phyloP scores from a whole-genome alignment of 371 early-diverging fungal genomes.

The Saksenaea vasiformis region DNA sequence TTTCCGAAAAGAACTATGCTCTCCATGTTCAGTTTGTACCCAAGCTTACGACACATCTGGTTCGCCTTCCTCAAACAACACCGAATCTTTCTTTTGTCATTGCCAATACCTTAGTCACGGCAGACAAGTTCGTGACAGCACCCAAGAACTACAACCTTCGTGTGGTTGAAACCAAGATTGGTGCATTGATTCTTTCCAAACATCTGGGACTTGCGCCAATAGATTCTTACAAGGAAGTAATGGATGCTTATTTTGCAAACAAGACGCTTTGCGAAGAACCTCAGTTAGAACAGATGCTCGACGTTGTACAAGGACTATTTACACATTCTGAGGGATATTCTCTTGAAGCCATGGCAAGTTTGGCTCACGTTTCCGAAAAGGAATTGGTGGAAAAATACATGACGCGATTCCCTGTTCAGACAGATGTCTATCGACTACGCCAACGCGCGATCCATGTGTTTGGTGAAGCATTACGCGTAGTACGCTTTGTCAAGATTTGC shows the following conservation, averaged over 20 bases:
- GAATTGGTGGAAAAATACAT: slow-evolving; percentile 65
- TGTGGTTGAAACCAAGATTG: slow-evolving; percentile 91
- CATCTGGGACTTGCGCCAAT: slow-evolving; percentile 45
- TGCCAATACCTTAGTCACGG: slow-evolving; percentile 85
- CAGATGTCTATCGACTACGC: slow-evolving; percentile 76
- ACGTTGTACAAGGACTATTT: slow-evolving; percentile 39
- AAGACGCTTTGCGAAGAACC: slow-evolving; percentile 32
- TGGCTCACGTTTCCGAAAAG: slow-evolving; percentile 53
- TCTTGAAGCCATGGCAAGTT: slow-evolving; percentile 64
- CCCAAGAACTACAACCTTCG: slow-evolving; percentile 91
- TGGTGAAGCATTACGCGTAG: slow-evolving; percentile 83
- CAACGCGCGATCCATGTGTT: slow-evolving; percentile 85
- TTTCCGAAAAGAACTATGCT: slow-evolving; percentile 71
- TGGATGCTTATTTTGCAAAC: slow-evolving; percentile 58
- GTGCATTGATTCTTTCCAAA: slow-evolving; percentile 69
- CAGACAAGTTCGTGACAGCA: slow-evolving; percentile 89
- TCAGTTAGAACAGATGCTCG: slow-evolving; percentile 48
- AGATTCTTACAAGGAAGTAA: slow-evolving; percentile 67
- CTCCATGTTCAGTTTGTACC: slow-evolving; percentile 89
- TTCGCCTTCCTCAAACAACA: slow-evolving; percentile 57
- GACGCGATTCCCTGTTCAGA: slow-evolving; percentile 66
- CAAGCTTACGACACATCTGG: slow-evolving; percentile 63
- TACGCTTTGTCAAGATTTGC: slow-evolving; percentile 75
- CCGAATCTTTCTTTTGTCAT: slow-evolving; percentile 80
- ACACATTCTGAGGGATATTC: slow-evolving; percentile 57